Conservation (phyloP, 1,284 basidiomycete species). For the Polyporus tsugae region DNA sequence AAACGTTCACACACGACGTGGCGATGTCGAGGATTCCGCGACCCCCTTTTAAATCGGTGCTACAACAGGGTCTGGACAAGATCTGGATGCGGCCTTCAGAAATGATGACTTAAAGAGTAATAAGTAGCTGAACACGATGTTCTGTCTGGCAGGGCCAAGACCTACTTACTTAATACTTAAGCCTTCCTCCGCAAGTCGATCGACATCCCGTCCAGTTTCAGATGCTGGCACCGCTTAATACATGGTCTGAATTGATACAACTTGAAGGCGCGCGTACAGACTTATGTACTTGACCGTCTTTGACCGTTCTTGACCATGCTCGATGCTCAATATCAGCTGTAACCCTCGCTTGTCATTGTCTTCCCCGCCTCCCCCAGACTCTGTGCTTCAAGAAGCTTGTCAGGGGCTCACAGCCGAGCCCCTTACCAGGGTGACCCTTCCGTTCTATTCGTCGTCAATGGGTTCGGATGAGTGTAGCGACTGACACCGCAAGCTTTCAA, state of each 20-base stretch:
- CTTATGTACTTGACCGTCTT: not conserved
- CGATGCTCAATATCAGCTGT: not conserved
- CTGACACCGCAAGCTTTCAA: not conserved
- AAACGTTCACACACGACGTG: not conserved
- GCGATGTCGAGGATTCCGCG: not conserved
- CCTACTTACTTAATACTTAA: too few species aligned
- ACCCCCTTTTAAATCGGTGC: not conserved
- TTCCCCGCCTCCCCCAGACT: not conserved
- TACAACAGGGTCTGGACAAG: not conserved
- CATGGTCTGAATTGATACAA: not conserved
- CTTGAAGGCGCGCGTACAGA: not conserved
- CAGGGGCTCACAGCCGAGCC: not conserved
- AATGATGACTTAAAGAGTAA: not conserved
- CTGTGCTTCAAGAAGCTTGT: not conserved
- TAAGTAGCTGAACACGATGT: not conserved
- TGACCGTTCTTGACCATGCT: not conserved
- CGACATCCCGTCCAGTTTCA: not conserved
- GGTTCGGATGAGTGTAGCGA: not conserved
- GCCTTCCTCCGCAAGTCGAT: not conserved
- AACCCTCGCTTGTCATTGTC: not conserved
- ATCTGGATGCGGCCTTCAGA: not conserved
- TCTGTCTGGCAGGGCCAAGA: not conserved
- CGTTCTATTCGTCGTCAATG: not conserved
- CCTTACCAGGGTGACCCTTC: not conserved
- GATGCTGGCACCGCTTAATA: not conserved